Evolutionary conservation across 2,329 filamentous ascomycete species (phyloP), one percentile per base, ranked within the genome.

Genomic region (Hymenoscyphus infarciens): DNA sequence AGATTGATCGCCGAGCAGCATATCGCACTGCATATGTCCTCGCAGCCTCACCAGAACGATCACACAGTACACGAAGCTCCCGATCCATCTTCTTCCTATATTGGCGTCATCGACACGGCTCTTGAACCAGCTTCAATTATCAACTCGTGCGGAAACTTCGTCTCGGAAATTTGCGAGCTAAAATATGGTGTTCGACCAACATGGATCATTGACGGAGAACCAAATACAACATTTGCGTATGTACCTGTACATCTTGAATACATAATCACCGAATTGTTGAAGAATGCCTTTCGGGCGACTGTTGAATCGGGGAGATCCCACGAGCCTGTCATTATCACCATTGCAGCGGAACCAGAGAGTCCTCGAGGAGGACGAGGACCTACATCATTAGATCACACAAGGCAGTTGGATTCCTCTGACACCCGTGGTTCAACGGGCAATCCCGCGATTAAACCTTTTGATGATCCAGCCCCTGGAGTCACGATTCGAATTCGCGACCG

Each of bases 211-310:
- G 90, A 93, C 68, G 95, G 95, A 67, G 89, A 96, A 74, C 87
- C 90, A 0, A 87, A 90, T 59, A 92, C 93, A n/a, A 88, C 87
- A 0, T 96, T 99, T 73, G 92, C 94, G 22, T 95, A 96, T 72
- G 88, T 99, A 8, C 95, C 95, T 15, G 95, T 96, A 75, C 95
- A 99, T 75, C 83, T 99, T 27, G 94, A 98, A 77, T 99, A 99
- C 76, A 97, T 99, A 67, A 85, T 97, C 67, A 99, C 94, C 0
- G 95, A 99, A 76, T 83, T 99, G 1, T 83, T 99, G 63, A 99
- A 99, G 77, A 99, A 99, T 73, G 91, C 93, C 0, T 99, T 98
- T 79, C 87, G 95, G 53, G 94, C 95, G 3, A 96, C 92, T 0
- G 87, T 98, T 10, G 95, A 99, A 76, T 88, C 84, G 63, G 87